Conservation (phyloP, 306 rosid genomes). For the Glycyrrhiza uralensis region DNA sequence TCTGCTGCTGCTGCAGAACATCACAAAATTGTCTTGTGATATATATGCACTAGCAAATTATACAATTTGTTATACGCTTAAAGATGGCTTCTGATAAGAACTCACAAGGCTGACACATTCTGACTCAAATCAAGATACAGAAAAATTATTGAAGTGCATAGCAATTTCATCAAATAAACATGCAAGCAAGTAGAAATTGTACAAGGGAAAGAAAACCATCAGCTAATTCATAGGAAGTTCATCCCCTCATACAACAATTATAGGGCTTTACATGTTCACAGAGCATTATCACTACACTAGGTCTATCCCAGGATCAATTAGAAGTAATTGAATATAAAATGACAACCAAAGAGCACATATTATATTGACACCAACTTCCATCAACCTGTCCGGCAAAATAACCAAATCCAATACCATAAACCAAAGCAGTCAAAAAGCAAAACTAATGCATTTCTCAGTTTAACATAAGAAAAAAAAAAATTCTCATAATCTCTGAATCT, state of each 20-base stretch:
- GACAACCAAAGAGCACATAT: slow-evolving; percentile 4
- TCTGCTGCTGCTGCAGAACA: slow-evolving; percentile 37
- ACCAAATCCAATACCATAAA: slow-evolving; percentile 12
- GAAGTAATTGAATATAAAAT: slow-evolving; percentile 12
- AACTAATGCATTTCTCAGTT: slow-evolving; percentile 14
- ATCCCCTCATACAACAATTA: slow-evolving; percentile 2
- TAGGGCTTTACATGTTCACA: not conserved
- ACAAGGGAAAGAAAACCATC: not conserved
- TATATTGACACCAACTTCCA: not conserved
- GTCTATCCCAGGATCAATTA: not conserved
- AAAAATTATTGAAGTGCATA: not conserved
- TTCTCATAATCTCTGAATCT: not conserved
- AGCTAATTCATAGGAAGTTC: not conserved
- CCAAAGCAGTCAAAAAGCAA: slow-evolving; percentile 4
- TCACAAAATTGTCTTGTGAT: slow-evolving; percentile 6
- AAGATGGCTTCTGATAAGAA: not conserved
- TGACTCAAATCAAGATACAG: slow-evolving; percentile 3
- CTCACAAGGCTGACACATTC: not conserved
- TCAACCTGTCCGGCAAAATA: not conserved
- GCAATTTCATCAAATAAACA: not conserved
- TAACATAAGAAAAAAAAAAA: not conserved
- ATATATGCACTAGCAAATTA: slow-evolving; percentile 16
- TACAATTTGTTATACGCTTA: slow-evolving; percentile 16
- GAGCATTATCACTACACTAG: not conserved
- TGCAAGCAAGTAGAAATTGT: not conserved